phyloP scores from a whole-genome alignment of 2,329 filamentous ascomycete genomes.

The Bisporella sp. region DNA sequence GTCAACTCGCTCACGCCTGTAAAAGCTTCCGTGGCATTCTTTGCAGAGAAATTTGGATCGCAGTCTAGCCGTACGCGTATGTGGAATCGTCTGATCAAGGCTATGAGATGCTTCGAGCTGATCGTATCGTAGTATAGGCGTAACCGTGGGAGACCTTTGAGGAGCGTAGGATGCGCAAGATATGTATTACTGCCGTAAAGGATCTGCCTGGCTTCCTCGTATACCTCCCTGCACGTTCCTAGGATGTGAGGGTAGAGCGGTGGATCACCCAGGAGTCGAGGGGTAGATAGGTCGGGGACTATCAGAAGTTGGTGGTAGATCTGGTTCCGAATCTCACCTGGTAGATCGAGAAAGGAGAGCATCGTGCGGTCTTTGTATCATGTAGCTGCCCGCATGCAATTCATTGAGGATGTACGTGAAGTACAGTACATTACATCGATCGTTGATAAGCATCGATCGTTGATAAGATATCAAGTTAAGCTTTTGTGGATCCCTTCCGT shows the following conservation, averaged over 20 bases:
- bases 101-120: conserved; percentile 22
- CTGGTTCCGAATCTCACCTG: conserved; percentile 54
- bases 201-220: conserved; percentile 28
- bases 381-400: too few species aligned
- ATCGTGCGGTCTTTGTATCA: conserved; percentile 5
- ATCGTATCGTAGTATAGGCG: conserved; percentile 29
- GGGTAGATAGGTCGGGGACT: conserved; percentile 15
- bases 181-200: conserved; percentile 44
- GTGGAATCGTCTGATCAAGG: conserved; percentile 36
- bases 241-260: conserved; percentile 27
- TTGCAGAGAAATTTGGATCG: conserved; percentile 36
- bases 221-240: conserved; percentile 12
- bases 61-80: conserved; percentile 40
- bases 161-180: conserved; percentile 39
- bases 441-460: too few species aligned
- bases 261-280: conserved; percentile 11
- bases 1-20: conserved; percentile 37
- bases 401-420: too few species aligned
- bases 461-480: too few species aligned
- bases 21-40: conserved; percentile 36
- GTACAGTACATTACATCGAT: too few species aligned
- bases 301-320: conserved; percentile 36
- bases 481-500: too few species aligned
- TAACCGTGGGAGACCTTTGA: conserved; percentile 37
- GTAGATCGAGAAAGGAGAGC: conserved; percentile 32